Evolutionary conservation across 1,284 basidiomycete species (phyloP), one percentile per base, ranked within the genome.

Genomic region (Ustilago trichophora): DNA sequence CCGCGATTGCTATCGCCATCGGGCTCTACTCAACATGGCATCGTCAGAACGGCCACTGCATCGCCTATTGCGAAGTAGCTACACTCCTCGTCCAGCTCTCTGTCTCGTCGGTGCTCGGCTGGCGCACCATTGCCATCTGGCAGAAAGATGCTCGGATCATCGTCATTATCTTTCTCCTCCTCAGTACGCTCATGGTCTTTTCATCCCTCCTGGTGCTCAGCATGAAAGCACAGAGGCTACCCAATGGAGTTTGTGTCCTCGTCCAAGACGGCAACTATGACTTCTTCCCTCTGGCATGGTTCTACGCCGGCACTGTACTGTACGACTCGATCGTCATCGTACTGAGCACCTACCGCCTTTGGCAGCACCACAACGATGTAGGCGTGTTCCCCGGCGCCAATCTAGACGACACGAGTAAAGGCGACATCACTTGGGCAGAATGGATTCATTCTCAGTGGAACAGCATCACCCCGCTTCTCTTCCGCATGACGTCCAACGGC

Each of bases 111-210:
- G 57, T 69, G 9, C 72, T 77, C 15, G 66, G 58, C 0, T 76
- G 75, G 75, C 63, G 75, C 22, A 72, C 75, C 10, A 47, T 72
- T 19, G 75, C 73, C 3, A 77, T 77, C 18, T 77, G 75, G 75
- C 59, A 71, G 15, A 58, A 59, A 22, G 57, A 65, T 25, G 55
- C 55, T 10, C 56, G 66, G 8, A 67, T 77, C 37, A 38, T 69
- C 22, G 50, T 69, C 25, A 53, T 68, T 24, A 44, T 76, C 18
- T 26, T 36, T 8, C 41, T 54, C 1, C 62, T 77, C 11, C 51
- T 64, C 10, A 24, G 50, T 22, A 45, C 52, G 12, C 46, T 76
- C 22, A 60, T 75, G 55, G 58, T 49, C 12, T 46, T 62, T 16
- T 69, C 55, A 10, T 43, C 71, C n/a, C 53, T 62, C 15, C 47